Base-by-base conservation (phyloP, 2,329 filamentous ascomycete genomes). In the Sclerotinia sclerotiorum region DNA sequence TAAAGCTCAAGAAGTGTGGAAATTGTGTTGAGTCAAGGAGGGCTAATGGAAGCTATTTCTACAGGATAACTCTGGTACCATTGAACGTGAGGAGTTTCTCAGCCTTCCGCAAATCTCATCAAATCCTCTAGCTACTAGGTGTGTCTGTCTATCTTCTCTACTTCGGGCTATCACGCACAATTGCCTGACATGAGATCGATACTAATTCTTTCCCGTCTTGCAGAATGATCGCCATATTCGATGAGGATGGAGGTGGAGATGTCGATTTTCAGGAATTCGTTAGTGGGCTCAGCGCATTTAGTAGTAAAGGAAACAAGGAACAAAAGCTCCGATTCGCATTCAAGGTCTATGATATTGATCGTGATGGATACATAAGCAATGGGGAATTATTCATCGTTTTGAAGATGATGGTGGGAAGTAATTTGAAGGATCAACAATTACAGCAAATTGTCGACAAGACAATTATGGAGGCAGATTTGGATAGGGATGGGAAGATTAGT, bases 361-460 rank as follows among this genome's bases (percentile, higher is more conserved):
- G 95, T 70, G 95, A 99, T 80, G 95, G 95, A 32, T 99, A 92
- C 82, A 99, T 99, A 78, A 97, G 92, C 84, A 99, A 99, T 81
- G 95, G 95, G 76, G 95, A 99, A 84, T 87, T 99, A 64, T 99
- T 98, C 81, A 98, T 99, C 77, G 95, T 99, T 77, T 86, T 99
- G 77, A 99, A 99, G 90, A 99, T 99, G 95, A 99, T 99, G 95
- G 95, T 99, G 64, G 95, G 95, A 70, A 97, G 92, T 83, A 99
- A 99, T 81, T 83, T 99, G 77, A 99, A 99, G 85, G 95, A 99
- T 80, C 93, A 97, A 82, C 95, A 99, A 83, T 83, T 99, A 79
- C 95, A 99, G 83, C 95, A 94, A 87, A 99, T 99, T 79, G 95
- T 99, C 75, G 95, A 99, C 84, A 99, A 99, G 88, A 99, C 95